These are phyloP conservation scores for Veloboletus limbatus DNA, from an alignment of 1,284 basidiomycete species.

Conservation along the genomic window DNA sequence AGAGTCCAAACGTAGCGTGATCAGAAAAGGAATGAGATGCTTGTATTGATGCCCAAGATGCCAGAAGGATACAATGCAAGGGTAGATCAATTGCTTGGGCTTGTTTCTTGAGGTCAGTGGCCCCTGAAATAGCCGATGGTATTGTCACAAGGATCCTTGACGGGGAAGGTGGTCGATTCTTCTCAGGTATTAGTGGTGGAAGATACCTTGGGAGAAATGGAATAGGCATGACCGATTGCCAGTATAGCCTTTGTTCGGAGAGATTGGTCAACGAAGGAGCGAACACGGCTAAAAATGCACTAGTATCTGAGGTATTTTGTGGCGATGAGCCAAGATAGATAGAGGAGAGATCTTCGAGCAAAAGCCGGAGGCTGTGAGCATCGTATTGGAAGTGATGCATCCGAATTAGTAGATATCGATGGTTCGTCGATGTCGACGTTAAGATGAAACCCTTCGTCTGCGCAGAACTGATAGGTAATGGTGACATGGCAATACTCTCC, in stretches of 20 bases:
- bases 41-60: slow-evolving; percentile 46
- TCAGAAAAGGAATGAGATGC: slow-evolving; percentile 32
- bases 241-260: slow-evolving; percentile 40
- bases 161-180: not conserved
- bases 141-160: slow-evolving; percentile 24
- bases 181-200: slow-evolving; percentile 26
- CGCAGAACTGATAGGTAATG: slow-evolving; percentile 34
- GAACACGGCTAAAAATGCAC: slow-evolving; percentile 34
- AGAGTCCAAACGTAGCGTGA: slow-evolving; percentile 43
- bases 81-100: slow-evolving; percentile 36
- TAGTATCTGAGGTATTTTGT: slow-evolving; percentile 32
- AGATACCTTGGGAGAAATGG: slow-evolving; percentile 33
- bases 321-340: slow-evolving; percentile 35
- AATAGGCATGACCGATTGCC: slow-evolving; percentile 36
- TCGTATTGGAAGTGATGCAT: slow-evolving; percentile 54
- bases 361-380: slow-evolving; percentile 46
- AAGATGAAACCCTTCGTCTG: slow-evolving; percentile 38
- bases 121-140: slow-evolving; percentile 20
- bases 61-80: slow-evolving; percentile 42
- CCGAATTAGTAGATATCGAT: slow-evolving; percentile 40
- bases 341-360: slow-evolving; percentile 40
- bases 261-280: slow-evolving; percentile 23
- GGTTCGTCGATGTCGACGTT: slow-evolving; percentile 20
- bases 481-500: slow-evolving; percentile 36
- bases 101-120: slow-evolving; percentile 25